phyloP scores from a whole-genome alignment of 2,329 filamentous ascomycete genomes.

The Alternaria longipes region DNA sequence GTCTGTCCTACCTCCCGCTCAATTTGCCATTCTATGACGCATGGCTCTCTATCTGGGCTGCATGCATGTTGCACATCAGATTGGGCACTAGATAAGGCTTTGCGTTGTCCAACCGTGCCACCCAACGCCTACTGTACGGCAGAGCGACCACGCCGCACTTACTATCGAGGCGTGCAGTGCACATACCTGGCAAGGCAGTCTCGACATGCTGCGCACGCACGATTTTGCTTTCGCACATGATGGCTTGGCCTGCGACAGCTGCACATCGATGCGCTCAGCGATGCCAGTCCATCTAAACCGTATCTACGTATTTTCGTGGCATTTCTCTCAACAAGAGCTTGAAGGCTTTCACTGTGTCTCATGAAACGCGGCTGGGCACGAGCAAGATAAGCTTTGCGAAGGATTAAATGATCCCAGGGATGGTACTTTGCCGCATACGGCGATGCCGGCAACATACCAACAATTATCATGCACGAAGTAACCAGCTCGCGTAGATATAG shows the following conservation, averaged over 20 bases:
- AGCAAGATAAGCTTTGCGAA: slow-evolving; percentile 7
- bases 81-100: neutral
- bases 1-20: neutral
- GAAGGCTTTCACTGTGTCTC: neutral
- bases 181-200: neutral
- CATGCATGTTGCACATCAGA: neutral
- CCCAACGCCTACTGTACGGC: slow-evolving; percentile 5
- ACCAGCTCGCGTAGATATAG: neutral
- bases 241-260: neutral
- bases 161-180: neutral
- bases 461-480: slow-evolving; percentile 3
- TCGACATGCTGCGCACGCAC: neutral
- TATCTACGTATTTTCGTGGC: neutral
- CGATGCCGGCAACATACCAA: neutral
- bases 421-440: neutral
- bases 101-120: slow-evolving; percentile 7
- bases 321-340: neutral
- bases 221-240: neutral
- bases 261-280: neutral
- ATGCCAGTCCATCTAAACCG: neutral
- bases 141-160: slow-evolving; percentile 8
- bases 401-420: neutral
- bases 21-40: neutral
- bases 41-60: neutral
- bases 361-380: neutral